Base-by-base conservation (phyloP, 139 green algal genomes). In the Trebouxia sp. region DNA sequence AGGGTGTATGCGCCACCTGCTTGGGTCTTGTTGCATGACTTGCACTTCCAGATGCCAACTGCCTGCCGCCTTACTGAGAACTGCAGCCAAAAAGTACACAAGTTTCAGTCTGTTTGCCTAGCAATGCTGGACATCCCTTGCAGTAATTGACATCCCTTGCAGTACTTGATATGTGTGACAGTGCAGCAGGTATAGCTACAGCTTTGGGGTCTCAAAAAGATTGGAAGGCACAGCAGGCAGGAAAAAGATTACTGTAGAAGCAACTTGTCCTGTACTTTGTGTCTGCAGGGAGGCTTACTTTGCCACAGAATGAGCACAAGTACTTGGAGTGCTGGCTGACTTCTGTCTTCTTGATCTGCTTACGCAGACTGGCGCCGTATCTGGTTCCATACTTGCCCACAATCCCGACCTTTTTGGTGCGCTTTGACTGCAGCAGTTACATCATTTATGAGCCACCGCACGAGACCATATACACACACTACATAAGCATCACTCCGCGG, bases 301-400 rank as follows among this genome's bases (percentile, higher is more conserved):
- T 99, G 82, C 97, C 97, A 90, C 97, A 99, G 92, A 98, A 99
- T 53, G 92, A 89, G 93, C 97, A 99, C 85, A 98, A 97, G 90
- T 98, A 99, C 90, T 98, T 98, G 82, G 92, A 95, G 94, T 99
- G 96, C 91, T 99, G 97, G 83, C 88, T 95, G 82, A 99, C 94
- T 86, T 99, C 97, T 84, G 98, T 98, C 94, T 99, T 99, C 92
- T 99, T 99, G 83, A 99, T 96, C 86, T 97, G 92, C 97, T 98
- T 98, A 79, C 95, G 90, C 82, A 99, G 87, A 83, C 87, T 94
- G 67, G 95, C 92, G 84, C 97, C 97, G 90, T 99, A 99, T 78
- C 97, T 92, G 56, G 97, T 99, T 67, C 97, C 97, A 86, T 99
- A 99, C 93, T 99, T 99, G 86, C 97, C 97, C 70, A 97, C 91